Base-by-base conservation (phyloP, 352 stramenopile species). In the Thalassiosira ordinaria region DNA sequence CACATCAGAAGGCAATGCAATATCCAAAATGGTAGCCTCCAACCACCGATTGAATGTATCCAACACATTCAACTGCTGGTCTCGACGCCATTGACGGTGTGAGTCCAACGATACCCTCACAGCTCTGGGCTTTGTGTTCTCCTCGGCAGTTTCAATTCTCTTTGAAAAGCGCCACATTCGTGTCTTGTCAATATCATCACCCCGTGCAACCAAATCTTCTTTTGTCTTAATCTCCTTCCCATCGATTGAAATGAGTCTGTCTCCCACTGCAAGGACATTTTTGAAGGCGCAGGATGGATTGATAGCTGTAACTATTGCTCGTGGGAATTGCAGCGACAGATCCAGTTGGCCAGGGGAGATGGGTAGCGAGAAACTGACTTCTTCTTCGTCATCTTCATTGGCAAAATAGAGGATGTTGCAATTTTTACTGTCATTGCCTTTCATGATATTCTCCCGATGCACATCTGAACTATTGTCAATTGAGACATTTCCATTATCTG, bases 11-110 rank as follows among this genome's bases (percentile, higher is more conserved):
- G 84, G 83, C 41, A 79, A n/a, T 0, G 89, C 57, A 31, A 98
- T 93, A 27, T 97, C 93, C 69, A 98, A 94, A 8, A 99, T 88
- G 0, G 97, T 99, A 20, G 96, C 97, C 90, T 99, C 97, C 0
- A 99, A 86, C 97, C 97, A 99, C 70, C 99, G 96, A 83, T 98
- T 97, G 26, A 99, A 96, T 0, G 97, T 99, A 82, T 99, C 97
- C 65, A 97, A 95, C 26, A 97, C 96, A 85, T 99, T 97, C 2
- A 99, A 85, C 97, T 97, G 99, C 81, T 99, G 97, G 0, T 97
- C 97, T 20, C 96, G 66, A 41, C 87, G 94, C 82, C 86, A 96
- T 55, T 85, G 66, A 39, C 87, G 78, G 80, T 87, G 82, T n/a
- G 71, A 53, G 27, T 88, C 37, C 8, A 89, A 53, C 16, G 82